Conservation (phyloP, 2,329 filamentous ascomycete species). For the Trichoderma afroharzianum region DNA sequence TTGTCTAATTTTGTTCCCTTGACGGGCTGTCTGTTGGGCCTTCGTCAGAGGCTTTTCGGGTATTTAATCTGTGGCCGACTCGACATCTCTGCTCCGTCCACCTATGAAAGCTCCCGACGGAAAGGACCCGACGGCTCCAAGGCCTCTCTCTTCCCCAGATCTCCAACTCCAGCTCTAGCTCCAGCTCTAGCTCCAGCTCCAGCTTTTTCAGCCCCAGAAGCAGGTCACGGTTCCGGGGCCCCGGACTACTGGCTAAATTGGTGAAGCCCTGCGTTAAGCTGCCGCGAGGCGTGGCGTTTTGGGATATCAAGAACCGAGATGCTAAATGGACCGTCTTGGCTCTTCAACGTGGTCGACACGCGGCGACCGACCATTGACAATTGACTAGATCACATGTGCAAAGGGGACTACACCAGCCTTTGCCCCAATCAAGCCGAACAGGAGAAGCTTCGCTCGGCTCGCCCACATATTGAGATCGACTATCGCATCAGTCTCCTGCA, state of each 20-base stretch:
- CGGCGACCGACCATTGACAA: neutral
- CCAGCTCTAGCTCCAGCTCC: neutral
- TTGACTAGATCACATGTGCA: neutral
- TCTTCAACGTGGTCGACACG: neutral
- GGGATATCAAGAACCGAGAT: neutral
- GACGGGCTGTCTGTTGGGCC: neutral
- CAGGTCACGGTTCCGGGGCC: neutral
- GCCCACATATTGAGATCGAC: neutral
- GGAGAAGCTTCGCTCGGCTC: neutral
- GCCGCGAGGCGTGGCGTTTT: neutral
- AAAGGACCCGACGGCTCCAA: neutral
- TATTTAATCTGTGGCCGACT: neutral
- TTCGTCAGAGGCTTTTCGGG: neutral
- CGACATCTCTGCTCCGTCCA: neutral
- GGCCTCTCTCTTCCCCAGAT: neutral
- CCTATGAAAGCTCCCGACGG: neutral
- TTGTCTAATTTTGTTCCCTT: neutral
- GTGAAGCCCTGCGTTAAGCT: neutral
- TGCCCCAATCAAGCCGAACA: neutral
- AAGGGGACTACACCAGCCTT: neutral
- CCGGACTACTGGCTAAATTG: neutral
- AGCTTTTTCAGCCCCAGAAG: constrained; percentile 2
- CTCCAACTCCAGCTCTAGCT: neutral
- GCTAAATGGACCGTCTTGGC: neutral
- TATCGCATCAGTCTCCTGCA: neutral